These are phyloP conservation scores for Pseudogymnoascus pannorum DNA, from an alignment of 2,329 filamentous ascomycete species.

Conservation along the genomic window DNA sequence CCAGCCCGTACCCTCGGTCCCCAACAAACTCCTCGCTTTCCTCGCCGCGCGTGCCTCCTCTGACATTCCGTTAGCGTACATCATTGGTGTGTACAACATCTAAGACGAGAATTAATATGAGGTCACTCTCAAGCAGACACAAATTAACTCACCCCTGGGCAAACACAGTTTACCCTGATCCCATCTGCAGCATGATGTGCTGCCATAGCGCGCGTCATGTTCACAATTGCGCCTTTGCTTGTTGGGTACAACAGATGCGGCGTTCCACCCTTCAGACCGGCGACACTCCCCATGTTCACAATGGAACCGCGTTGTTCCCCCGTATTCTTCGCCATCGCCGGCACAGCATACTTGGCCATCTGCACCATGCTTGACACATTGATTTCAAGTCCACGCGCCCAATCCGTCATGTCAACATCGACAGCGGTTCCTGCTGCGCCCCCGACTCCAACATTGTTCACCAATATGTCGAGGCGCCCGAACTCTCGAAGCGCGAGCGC, in stretches of 20 bases:
- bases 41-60: constrained; percentile 32
- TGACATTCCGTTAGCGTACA: constrained; percentile 33
- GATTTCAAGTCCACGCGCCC: constrained; percentile 48
- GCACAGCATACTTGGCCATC: constrained; percentile 55
- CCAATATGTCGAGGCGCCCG: constrained; percentile 52
- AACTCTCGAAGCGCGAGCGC: constrained; percentile 39
- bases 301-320: constrained; percentile 41
- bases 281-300: constrained; percentile 57
- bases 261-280: constrained; percentile 42
- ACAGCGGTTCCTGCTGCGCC: constrained; percentile 52
- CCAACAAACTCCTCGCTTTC: constrained; percentile 42
- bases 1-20: constrained; percentile 46
- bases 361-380: constrained; percentile 59
- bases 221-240: constrained; percentile 42
- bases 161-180: constrained; percentile 48
- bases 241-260: constrained; percentile 40
- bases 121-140: background rate
- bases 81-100: constrained; percentile 43
- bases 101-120: constrained; percentile 14
- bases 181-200: constrained; percentile 42
- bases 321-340: constrained; percentile 49
- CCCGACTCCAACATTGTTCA: constrained; percentile 57
- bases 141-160: constrained; percentile 40
- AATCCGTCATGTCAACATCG: constrained; percentile 51
- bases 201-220: constrained; percentile 49